Evolutionary conservation across 2,329 filamentous ascomycete genomes (phyloP).

Genomic region (Geosmithia morbida): DNA sequence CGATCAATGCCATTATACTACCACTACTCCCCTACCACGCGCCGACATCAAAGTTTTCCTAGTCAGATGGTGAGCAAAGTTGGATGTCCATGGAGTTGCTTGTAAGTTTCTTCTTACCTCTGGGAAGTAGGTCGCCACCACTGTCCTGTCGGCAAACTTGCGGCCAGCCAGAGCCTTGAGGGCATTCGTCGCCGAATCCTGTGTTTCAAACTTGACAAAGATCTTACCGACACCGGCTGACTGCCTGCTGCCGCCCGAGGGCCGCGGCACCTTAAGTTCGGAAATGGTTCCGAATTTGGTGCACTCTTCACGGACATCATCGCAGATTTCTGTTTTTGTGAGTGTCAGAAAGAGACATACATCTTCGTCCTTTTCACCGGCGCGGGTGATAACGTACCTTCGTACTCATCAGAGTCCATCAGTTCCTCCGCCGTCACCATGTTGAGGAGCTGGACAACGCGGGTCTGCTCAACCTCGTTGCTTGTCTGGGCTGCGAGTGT

Average conservation of each 20-base stretch:
- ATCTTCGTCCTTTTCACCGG: neutral
- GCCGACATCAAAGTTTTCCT: conserved; percentile 89
- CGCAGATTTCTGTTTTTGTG: conserved; percentile 64
- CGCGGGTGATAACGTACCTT: conserved; percentile 43
- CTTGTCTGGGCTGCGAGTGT: conserved; percentile 88
- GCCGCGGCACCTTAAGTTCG: conserved; percentile 87
- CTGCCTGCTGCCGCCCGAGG: conserved; percentile 67
- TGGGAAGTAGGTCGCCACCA: conserved; percentile 91
- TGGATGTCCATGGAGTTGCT: neutral
- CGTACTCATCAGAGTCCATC: conserved; percentile 86
- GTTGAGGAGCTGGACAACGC: conserved; percentile 86
- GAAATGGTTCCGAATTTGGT: conserved; percentile 74
- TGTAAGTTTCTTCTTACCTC: conserved; percentile 43
- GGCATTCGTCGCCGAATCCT: conserved; percentile 69
- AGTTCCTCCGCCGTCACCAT: conserved; percentile 97
- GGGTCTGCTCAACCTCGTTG: conserved; percentile 61
- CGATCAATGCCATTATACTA: neutral
- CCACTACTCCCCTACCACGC: conserved; percentile 51
- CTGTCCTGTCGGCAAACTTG: conserved; percentile 92
- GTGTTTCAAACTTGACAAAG: conserved; percentile 79
- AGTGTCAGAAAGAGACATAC: conserved; percentile 21
- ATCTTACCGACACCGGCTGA: conserved; percentile 93
- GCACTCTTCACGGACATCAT: conserved; percentile 90
- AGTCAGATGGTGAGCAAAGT: conserved; percentile 10
- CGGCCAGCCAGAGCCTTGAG: conserved; percentile 81